A percentile compares a stretch with the other conserved stretches of the same genome.
Conservation (phyloP, 2,329 filamentous ascomycete species). For the Penicillium digitatum region DNA sequence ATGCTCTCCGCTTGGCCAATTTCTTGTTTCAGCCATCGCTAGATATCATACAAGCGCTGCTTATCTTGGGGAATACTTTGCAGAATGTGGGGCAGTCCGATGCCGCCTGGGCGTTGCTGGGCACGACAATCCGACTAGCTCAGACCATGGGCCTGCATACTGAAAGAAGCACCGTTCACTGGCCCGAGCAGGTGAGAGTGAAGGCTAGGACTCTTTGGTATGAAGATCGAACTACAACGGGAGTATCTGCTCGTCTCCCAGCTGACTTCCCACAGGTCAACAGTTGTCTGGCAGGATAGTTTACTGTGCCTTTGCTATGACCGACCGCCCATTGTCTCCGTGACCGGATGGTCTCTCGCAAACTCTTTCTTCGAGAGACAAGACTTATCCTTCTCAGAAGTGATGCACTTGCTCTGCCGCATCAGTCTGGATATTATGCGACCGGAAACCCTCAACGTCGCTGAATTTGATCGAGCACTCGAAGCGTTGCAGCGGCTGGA, state of each 20-base stretch:
- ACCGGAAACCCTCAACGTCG: constrained; percentile 37
- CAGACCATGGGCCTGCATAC: constrained; percentile 39
- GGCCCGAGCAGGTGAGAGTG: constrained; percentile 23
- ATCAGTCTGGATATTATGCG: constrained; percentile 38
- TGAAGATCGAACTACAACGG: neutral
- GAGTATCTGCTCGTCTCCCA: neutral
- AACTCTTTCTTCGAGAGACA: neutral
- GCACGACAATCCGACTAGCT: constrained; percentile 31
- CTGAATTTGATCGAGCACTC: constrained; percentile 17
- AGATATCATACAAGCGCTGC: constrained; percentile 54
- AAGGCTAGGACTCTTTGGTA: constrained; percentile 28
- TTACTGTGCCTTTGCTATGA: constrained; percentile 35
- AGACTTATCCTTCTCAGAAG: constrained; percentile 20
- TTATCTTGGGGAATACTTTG: constrained; percentile 52
- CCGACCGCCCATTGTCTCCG: constrained; percentile 30
- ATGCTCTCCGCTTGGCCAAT: constrained; percentile 56
- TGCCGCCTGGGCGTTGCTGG: constrained; percentile 30
- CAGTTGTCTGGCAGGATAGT: constrained; percentile 37
- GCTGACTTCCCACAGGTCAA: constrained; percentile 22
- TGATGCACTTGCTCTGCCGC: constrained; percentile 30
- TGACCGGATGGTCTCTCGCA: constrained; percentile 22
- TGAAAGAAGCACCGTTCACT: constrained; percentile 28
- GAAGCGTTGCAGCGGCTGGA: constrained; percentile 43
- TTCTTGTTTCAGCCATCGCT: constrained; percentile 55
- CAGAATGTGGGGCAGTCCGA: constrained; percentile 35